Evolutionary conservation across 495 filamentous ascomycete species (phyloP), one percentile per base, ranked within the genome.

Genomic region (Penicillium chermesinum): DNA sequence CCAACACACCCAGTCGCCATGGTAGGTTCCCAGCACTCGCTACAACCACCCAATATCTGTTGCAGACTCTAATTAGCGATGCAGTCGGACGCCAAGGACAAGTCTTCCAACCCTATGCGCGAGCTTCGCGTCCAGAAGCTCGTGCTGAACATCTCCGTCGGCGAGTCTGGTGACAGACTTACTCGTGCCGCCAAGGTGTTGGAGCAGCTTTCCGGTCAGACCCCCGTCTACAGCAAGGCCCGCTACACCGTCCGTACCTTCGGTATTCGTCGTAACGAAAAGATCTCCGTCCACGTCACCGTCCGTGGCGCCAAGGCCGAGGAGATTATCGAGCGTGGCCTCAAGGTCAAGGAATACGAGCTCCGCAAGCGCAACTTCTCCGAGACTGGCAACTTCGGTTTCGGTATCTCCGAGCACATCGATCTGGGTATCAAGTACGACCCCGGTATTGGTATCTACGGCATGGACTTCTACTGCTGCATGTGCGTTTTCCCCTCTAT

Each of bases 381-480:
- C 65, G 88, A 95, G 82, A 96, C 91, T 61, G 93, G 93, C 63
- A 97, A 98, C 85, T 99, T 99, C 73, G 93, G 93, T 59, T 99
- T 99, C 84, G 93, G 94, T 78, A 99, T 99, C 80, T 87, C 79
- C 79, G 94, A 99, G 75, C 94, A 99, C 82, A 99, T 99, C 74
- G 94, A 99, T 85, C 80, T 99, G 66, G 94, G 94, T 64, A 97
- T 99, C 86, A 99, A 99, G 85, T 98, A 98, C 79, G 93, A 98
- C 83, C 93, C 93, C 50, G 88, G 82, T 48, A 97, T 97, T 62
- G 91, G 91, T 82, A 97, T 99, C 76, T 99, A 99, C 82, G 94
- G 94, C 75, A 99, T 99, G 94, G 94, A 99, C 81, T 99, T 99
- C 83, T 99, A 96, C 86, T 89, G 85, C 87, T 96, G 91, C 88